A percentile compares a stretch with the other conserved stretches of the same genome.
These are phyloP conservation scores for Corinectria fuckeliana DNA, from an alignment of 2,329 filamentous ascomycete genomes.

Conservation along the genomic window DNA sequence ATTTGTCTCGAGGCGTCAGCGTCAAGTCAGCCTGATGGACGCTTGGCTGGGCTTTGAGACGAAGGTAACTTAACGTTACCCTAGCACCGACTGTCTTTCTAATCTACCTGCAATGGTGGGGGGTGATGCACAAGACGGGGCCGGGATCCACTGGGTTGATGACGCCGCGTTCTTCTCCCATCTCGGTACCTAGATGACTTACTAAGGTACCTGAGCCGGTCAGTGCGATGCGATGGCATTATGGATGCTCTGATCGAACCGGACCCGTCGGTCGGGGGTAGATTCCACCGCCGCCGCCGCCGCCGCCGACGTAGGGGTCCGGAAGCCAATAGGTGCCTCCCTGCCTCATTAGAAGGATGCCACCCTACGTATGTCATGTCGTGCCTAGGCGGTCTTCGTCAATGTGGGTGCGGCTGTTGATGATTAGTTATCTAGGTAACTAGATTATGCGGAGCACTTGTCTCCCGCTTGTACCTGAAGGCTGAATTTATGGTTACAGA, in stretches of 20 bases:
- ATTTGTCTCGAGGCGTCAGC: constrained; percentile 16
- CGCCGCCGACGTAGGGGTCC: constrained; percentile 13
- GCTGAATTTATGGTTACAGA: neutral
- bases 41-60: constrained; percentile 17
- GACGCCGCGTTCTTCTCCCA: neutral
- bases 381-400: too few species aligned
- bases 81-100: constrained; percentile 12
- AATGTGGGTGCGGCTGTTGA: too few species aligned
- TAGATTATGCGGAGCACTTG: neutral
- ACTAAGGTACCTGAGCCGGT: too few species aligned
- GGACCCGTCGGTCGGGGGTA: constrained; percentile 16
- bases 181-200: too few species aligned
- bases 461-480: neutral
- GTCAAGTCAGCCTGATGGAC: constrained; percentile 21
- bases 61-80: constrained; percentile 12
- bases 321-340: neutral
- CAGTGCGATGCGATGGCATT: neutral
- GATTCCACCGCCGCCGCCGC: neutral
- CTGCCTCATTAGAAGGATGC: neutral
- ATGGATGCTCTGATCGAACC: constrained; percentile 9
- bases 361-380: constrained; percentile 1
- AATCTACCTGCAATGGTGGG: constrained; percentile 8
- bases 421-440: too few species aligned
- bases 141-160: neutral
- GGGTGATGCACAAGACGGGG: constrained; percentile 16